phyloP scores from a whole-genome alignment of 1,139 yeast species.

The Hemisphaericaspora lyxosophila region DNA sequence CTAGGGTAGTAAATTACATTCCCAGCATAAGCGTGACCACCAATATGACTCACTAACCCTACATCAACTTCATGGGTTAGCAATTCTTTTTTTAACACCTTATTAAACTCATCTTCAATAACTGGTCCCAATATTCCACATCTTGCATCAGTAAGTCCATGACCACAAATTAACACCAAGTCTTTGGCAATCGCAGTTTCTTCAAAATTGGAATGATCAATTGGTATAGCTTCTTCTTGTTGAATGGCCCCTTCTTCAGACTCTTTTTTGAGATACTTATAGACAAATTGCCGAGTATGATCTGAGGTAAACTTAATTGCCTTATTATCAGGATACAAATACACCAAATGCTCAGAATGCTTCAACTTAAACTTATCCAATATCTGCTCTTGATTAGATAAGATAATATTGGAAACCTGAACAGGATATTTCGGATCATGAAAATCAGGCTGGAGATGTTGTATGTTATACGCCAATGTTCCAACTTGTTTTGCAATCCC shows the following conservation, averaged over 20 bases:
- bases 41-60: constrained; percentile 66
- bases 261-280: constrained; percentile 36
- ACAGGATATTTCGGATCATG: constrained; percentile 42
- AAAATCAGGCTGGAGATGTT: constrained; percentile 4
- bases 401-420: constrained; percentile 45
- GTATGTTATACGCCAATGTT: constrained; percentile 19
- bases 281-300: constrained; percentile 41
- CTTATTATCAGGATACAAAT: constrained; percentile 58
- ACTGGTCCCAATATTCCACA: constrained; percentile 68
- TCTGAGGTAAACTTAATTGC: constrained; percentile 33
- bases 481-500: constrained; percentile 51
- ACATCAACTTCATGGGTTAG: constrained; percentile 32
- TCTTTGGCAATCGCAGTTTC: constrained; percentile 23
- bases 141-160: constrained; percentile 57
- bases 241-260: no score
- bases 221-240: background rate
- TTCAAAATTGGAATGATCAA: constrained; percentile 13
- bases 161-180: constrained; percentile 64
- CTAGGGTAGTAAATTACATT: constrained; percentile 57
- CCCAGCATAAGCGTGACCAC: constrained; percentile 82
- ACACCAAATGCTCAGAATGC: constrained; percentile 26
- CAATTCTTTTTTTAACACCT: constrained; percentile 34
- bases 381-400: constrained; percentile 16
- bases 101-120: constrained; percentile 48
- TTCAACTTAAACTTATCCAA: constrained; percentile 8